Evolutionary conservation across 768 basidiomycete species (phyloP).

Genomic region (Tephrocybe sp.): DNA sequence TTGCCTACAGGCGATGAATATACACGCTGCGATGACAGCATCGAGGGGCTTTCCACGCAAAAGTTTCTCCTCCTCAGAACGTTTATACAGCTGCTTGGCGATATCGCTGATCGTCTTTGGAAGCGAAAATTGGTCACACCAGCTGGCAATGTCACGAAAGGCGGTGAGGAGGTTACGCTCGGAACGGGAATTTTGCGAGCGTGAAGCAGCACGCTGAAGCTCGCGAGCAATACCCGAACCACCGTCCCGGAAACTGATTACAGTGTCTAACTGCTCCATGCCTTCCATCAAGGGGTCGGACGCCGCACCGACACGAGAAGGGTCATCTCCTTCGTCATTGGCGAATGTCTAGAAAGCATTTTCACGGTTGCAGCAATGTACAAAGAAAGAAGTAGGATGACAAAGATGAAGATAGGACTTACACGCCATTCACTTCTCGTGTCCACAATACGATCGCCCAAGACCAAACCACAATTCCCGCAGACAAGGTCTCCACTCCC

Average conservation of each 20-base stretch:
- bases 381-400: constrained; percentile 7
- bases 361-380: constrained; percentile 15
- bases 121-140: constrained; percentile 95
- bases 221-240: constrained; percentile 90
- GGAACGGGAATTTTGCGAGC: constrained; percentile 73
- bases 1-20: constrained; percentile 96
- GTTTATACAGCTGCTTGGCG: constrained; percentile 96
- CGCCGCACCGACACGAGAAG: constrained; percentile 98
- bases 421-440: constrained; percentile 98
- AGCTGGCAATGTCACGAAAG: constrained; percentile 88
- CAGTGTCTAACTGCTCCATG: constrained; percentile 91
- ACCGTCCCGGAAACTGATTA: constrained; percentile 94
- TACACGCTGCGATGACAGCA: constrained; percentile 95
- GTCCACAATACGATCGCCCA: constrained; percentile 96
- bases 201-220: constrained; percentile 89
- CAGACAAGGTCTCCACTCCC: constrained; percentile 97
- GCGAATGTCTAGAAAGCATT: constrained; percentile 80
- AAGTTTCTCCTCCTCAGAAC: constrained; percentile 93
- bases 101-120: constrained; percentile 94
- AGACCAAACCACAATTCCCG: constrained; percentile 88
- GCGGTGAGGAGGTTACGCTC: constrained; percentile 86
- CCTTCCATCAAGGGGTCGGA: constrained; percentile 93
- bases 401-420: constrained; percentile 38
- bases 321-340: constrained; percentile 99
- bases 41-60: constrained; percentile 89